Base-by-base conservation (phyloP, 192 early-diverging fungal genomes). In the Phycomyces nitens region DNA sequence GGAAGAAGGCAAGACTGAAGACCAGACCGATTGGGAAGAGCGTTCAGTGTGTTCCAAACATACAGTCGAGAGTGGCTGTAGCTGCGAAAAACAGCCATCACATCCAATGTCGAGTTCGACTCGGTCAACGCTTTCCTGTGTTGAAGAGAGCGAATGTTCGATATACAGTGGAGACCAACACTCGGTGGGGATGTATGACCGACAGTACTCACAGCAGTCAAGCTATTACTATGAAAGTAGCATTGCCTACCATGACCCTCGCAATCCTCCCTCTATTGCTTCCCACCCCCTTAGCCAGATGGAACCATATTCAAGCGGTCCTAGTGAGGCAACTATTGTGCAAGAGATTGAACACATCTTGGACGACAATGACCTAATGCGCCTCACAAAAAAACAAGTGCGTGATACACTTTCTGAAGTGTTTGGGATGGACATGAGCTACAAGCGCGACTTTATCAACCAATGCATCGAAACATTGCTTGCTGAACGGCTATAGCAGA, bases 311-410 rank as follows among this genome's bases (percentile, higher is more conserved):
- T 18, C 24, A 11, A 39, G 16, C 20, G 49, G 34, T 60, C 92
- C 92, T 6, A 83, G 84, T 27, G 93, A 95, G 66, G 80, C 82
- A 7, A 88, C 89, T 34, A 72, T 96, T n/a, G 64, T 85, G 22
- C 76, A 78, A 60, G 85, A 88, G 57, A 92, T 96, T 59, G 80
- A 84, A 44, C 78, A 81, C 47, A 84, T 96, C 20, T 70, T 96
- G 23, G 60, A 70, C n/a, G 82, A 76, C 0, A 70, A 84, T 22
- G 88, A 93, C 63, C 65, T 94, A 62, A 84, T 84, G 69, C 74
- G 77, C 1, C 74, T 94, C 39, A 93, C 92, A 29, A 93, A 94
- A 77, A 89, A 89, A 69, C 86, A 88, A 69, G 89, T 96, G 55
- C 80, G 90, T 7, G 84, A 89, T 38, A 82, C 86, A 56, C 64